Percentiles rank a stretch among this genome's conserved stretches.
Evolutionary conservation across 2,329 filamentous ascomycete genomes (phyloP).

Genomic region (Pseudogymnoascus pannorum): DNA sequence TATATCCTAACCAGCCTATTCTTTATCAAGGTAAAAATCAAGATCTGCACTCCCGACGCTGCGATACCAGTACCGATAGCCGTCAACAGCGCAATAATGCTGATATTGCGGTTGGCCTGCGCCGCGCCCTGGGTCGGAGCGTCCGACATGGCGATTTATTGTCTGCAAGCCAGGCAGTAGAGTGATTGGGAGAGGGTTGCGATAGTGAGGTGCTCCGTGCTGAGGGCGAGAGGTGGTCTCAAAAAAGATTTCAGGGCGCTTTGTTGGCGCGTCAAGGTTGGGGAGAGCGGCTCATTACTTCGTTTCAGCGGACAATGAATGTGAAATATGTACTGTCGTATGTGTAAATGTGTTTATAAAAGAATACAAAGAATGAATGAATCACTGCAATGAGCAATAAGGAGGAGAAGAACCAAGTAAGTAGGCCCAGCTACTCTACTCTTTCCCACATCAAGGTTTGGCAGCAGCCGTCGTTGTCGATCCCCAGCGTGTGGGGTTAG

Average conservation of each 20-base stretch:
- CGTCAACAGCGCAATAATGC: conserved; percentile 26
- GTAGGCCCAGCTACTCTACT: background rate
- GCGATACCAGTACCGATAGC: conserved; percentile 26
- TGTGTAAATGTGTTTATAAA: background rate
- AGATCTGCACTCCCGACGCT: conserved; percentile 41
- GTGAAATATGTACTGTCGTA: background rate
- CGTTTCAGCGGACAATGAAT: background rate
- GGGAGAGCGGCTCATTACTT: background rate
- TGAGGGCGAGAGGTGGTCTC: background rate
- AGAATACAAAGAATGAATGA: background rate
- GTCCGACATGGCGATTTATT: background rate
- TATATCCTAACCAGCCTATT: conserved; percentile 78
- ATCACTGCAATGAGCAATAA: background rate
- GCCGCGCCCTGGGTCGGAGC: conserved; percentile 15
- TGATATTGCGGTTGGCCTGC: conserved; percentile 24
- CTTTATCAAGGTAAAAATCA: conserved; percentile 68
- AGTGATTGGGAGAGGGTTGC: background rate
- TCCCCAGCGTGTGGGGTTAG: background rate
- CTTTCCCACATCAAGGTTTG: background rate
- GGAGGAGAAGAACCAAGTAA: background rate
- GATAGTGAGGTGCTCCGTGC: background rate
- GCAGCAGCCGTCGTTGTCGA: background rate
- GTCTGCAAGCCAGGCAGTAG: background rate
- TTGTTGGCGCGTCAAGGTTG: background rate
- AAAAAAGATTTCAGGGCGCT: background rate